Base-by-base conservation (phyloP, 306 rosid species). In the Dryas octopetala region DNA sequence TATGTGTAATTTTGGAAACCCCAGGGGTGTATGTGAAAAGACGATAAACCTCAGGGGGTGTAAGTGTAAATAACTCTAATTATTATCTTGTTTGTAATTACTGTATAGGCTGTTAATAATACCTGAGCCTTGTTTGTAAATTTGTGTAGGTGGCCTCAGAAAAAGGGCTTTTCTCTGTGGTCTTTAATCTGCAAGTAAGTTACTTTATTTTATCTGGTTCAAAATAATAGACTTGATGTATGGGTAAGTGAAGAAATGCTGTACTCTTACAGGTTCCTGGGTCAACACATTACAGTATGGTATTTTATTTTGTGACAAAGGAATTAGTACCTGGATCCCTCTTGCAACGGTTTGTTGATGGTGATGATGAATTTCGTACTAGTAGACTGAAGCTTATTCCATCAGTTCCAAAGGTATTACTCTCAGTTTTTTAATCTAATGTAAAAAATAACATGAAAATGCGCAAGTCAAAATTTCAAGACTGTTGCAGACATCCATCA, bases 361-460 rank as follows among this genome's bases (percentile, higher is more conserved):
- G 97, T 48, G 99, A 95, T 45, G 99, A 95, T 83, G 99, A 95
- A 77, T 95, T 92, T 81, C 97, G 99, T 67, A 95, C 91, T 79
- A 92, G 99, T 80, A 88, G 99, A 86, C 68, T 95, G 79, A 95
- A 95, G 85, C 97, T 95, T 79, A 95, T 95, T 70, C 99, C 99
- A 71, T 95, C 99, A 13, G 99, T 95, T 72, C 93, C 97, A 53
- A 90, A 95, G 99, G 99, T 94, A 85, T 66, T 71, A n/a, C 28
- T 72, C 52, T 40, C 40, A 9, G 7, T 28, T 50, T 68, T 5
- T 60, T 40, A 23, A 17, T 51, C 11, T 4, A 5, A 2, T 50
- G 45, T 1, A 73, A 23, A 41, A 32, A 59, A 23, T 32, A 32
- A 32, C 38, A 0, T 3, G 12, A 60, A 61, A 3, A 28, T 72